Percentiles rank a stretch among this genome's conserved stretches.
These are phyloP conservation scores for Aspergillus cejpii DNA, from an alignment of 2,329 filamentous ascomycete species.

Conservation along the genomic window DNA sequence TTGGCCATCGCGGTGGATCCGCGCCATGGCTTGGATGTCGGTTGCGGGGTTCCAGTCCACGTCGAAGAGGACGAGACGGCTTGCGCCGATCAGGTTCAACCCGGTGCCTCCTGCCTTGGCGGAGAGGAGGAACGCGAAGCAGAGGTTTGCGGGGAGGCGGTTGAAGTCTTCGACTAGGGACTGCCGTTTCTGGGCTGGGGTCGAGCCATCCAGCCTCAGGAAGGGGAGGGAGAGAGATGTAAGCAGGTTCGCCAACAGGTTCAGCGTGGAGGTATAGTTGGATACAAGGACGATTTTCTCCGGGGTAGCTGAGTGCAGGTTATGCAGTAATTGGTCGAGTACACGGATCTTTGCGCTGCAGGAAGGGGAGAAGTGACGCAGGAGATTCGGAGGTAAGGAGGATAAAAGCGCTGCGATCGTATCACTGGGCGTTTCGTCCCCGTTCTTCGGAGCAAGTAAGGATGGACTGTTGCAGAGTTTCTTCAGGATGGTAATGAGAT, in stretches of 20 bases:
- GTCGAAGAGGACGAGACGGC: constrained; percentile 63
- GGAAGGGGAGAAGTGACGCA: constrained; percentile 49
- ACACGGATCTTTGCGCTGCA: constrained; percentile 61
- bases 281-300: constrained; percentile 72
- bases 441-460: constrained; percentile 49
- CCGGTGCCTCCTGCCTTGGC: constrained; percentile 66
- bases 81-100: constrained; percentile 64
- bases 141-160: constrained; percentile 47
- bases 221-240: constrained; percentile 54
- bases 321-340: constrained; percentile 58
- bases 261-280: constrained; percentile 66
- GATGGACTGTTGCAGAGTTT: constrained; percentile 68
- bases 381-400: constrained; percentile 50
- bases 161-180: constrained; percentile 66
- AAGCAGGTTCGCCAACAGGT: constrained; percentile 58
- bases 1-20: constrained; percentile 66
- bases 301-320: constrained; percentile 53
- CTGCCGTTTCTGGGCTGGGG: constrained; percentile 58
- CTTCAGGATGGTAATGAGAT: constrained; percentile 65
- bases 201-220: constrained; percentile 63
- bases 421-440: constrained; percentile 44
- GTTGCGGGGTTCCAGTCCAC: constrained; percentile 71
- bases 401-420: constrained; percentile 45
- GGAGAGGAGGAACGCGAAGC: constrained; percentile 64
- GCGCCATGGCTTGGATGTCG: constrained; percentile 67